phyloP scores from a whole-genome alignment of 345 rosid species.

The Salix caprea region DNA sequence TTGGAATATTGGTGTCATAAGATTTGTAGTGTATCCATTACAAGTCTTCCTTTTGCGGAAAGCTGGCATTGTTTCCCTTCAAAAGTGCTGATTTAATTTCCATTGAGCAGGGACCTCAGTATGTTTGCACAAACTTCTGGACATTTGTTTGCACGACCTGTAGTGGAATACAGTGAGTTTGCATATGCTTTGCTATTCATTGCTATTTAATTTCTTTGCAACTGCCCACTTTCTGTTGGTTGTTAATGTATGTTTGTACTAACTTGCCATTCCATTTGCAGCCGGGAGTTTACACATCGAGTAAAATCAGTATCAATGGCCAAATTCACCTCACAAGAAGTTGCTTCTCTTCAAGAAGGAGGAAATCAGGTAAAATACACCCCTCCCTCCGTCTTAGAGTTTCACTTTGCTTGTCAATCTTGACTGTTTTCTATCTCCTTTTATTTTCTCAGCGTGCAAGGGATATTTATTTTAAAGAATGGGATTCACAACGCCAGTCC shows the following conservation, averaged over 20 bases:
- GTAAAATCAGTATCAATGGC: slow-evolving; percentile 97
- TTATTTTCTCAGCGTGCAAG: slow-evolving; percentile 60
- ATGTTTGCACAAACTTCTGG: slow-evolving; percentile 96
- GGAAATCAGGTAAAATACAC: slow-evolving; percentile 74
- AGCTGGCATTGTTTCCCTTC: neutral
- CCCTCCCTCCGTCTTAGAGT: neutral
- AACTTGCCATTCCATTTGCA: slow-evolving; percentile 27
- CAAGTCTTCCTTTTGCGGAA: neutral
- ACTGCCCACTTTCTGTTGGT: neutral
- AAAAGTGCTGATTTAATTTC: slow-evolving; percentile 19
- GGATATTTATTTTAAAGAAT: slow-evolving; percentile 79
- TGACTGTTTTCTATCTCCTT: neutral
- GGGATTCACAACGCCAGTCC: slow-evolving; percentile 75
- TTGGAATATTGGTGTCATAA: neutral
- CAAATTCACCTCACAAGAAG: slow-evolving; percentile 86
- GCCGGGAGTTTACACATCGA: slow-evolving; percentile 94
- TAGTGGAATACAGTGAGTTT: slow-evolving; percentile 95
- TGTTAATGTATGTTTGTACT: neutral
- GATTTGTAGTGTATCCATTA: neutral
- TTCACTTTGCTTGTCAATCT: neutral
- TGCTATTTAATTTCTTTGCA: slow-evolving; percentile 3
- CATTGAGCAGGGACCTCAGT: slow-evolving; percentile 82
- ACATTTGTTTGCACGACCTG: slow-evolving; percentile 92
- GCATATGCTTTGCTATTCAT: neutral
- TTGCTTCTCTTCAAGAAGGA: slow-evolving; percentile 75